Evolutionary conservation across 2,329 filamentous ascomycete species (phyloP).

Genomic region (Septoria linicola): DNA sequence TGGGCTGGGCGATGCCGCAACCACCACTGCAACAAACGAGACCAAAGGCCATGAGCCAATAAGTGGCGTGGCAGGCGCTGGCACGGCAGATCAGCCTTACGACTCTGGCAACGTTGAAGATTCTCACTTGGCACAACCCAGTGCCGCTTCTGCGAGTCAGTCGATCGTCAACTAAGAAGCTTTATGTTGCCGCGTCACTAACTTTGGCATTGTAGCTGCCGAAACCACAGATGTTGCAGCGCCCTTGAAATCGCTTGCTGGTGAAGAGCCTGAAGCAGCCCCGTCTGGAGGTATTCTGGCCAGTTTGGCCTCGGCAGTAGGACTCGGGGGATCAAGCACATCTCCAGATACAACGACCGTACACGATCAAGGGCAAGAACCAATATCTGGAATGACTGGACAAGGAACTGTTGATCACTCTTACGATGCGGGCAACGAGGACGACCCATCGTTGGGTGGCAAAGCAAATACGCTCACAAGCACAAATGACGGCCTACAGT

Average conservation of each 20-base stretch:
- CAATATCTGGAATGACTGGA: constrained; percentile 6
- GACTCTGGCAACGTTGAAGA: constrained; percentile 16
- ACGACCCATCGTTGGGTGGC: not conserved
- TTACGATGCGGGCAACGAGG: constrained; percentile 3
- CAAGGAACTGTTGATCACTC: constrained; percentile 6
- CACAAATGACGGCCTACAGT: constrained; percentile 4
- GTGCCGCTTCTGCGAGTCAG: not conserved
- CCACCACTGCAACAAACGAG: constrained; percentile 8
- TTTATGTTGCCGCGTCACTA: not conserved
- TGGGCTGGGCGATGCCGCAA: constrained; percentile 10
- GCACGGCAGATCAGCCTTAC: constrained; percentile 15
- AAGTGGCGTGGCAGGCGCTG: constrained; percentile 14
- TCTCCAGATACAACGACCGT: not conserved
- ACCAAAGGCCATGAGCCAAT: constrained; percentile 7
- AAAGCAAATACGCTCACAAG: not conserved
- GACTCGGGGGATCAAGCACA: constrained; percentile 1
- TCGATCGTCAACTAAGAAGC: not conserved
- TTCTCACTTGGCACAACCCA: not conserved
- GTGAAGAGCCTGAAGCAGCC: not conserved
- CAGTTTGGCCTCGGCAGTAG: constrained; percentile 9
- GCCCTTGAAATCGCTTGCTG: constrained; percentile 3
- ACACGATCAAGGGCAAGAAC: constrained; percentile 4
- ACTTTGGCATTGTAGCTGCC: not conserved
- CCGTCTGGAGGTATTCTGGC: constrained; percentile 5
- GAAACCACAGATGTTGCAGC: not conserved